Base-by-base conservation (phyloP, 1,284 basidiomycete species). In the Naganishia sp. region DNA sequence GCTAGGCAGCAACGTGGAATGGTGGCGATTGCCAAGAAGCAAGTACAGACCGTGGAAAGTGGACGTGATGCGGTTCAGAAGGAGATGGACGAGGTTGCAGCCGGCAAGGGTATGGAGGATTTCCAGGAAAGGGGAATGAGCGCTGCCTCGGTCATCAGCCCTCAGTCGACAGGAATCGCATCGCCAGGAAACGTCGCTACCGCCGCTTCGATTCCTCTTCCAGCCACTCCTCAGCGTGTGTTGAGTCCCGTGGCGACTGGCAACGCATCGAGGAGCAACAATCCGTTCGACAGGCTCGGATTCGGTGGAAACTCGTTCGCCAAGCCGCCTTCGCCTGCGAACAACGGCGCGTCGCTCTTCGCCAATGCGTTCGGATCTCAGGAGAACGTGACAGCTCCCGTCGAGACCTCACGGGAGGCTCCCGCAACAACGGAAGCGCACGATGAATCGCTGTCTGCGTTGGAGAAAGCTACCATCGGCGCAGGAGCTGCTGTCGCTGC, bases 1-100 rank as follows among this genome's bases (percentile, higher is more conserved):
- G 91, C 90, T 0, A 89, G 96, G 75, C 92, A 96, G 77, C 94
- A 98, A 80, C 96, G 94, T 79, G 96, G 95, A 15, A 83, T 96
- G 66, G 84, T 94, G 17, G 93, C 94, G 3, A 96, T 99, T 76
- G 90, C 91, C 10, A 90, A 89, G 82, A 99, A 99, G 80, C 96
- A 99, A 81, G 82, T 99, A 25, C 86, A 85, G 17, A 87, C 90
- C 0, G 90, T 91, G 57, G 94, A 98, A 78, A 82, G 83, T 0
- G 90, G 93, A 71, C 86, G 85, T 63, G 85, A 85, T 15, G 88
- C 87, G 73, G 83, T 84, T 2, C 86, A 88, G 71, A 85, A 86
- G 73, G 92, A 95, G 72, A 79, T 89, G 7, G 84, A 85, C 70
- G 89, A 88, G 56, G 85, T 85, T 9, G 78, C 82, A 25, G 79